These are phyloP conservation scores for Schizophyllum commune DNA, from an alignment of 1,284 basidiomycete genomes.

Conservation along the genomic window DNA sequence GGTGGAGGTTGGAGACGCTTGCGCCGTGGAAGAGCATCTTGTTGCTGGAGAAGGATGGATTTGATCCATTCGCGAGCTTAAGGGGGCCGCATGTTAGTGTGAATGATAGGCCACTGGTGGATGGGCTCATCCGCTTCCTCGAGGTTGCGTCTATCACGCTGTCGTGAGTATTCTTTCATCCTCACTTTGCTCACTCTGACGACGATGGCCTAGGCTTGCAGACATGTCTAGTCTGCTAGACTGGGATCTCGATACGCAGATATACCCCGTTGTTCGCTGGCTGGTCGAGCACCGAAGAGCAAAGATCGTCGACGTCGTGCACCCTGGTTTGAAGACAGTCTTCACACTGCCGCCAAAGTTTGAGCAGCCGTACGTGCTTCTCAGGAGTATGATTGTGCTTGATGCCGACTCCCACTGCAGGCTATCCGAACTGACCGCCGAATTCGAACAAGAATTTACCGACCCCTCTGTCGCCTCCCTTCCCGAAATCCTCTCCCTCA, in stretches of 20 bases:
- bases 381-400: not conserved
- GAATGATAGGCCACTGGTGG: constrained; percentile 60
- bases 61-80: constrained; percentile 56
- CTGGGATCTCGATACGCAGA: constrained; percentile 80
- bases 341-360: constrained; percentile 72
- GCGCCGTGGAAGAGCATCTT: constrained; percentile 93
- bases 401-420: constrained; percentile 24
- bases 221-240: constrained; percentile 81
- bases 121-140: constrained; percentile 61
- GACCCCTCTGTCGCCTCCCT: constrained; percentile 61
- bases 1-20: constrained; percentile 66
- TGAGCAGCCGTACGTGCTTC: constrained; percentile 49
- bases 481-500: constrained; percentile 61
- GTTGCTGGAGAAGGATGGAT: constrained; percentile 55
- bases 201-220: constrained; percentile 49
- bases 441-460: constrained; percentile 67
- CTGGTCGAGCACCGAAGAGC: constrained; percentile 87
- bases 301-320: constrained; percentile 83
- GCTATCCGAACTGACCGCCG: constrained; percentile 47
- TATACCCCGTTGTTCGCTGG: constrained; percentile 85
- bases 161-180: constrained; percentile 37
- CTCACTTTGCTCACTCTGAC: not conserved
- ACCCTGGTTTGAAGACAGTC: constrained; percentile 74
- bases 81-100: constrained; percentile 52
- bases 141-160: constrained; percentile 59